Evolutionary conservation across 345 rosid genomes (phyloP).

Genomic region (Eucalyptus urophylla): DNA sequence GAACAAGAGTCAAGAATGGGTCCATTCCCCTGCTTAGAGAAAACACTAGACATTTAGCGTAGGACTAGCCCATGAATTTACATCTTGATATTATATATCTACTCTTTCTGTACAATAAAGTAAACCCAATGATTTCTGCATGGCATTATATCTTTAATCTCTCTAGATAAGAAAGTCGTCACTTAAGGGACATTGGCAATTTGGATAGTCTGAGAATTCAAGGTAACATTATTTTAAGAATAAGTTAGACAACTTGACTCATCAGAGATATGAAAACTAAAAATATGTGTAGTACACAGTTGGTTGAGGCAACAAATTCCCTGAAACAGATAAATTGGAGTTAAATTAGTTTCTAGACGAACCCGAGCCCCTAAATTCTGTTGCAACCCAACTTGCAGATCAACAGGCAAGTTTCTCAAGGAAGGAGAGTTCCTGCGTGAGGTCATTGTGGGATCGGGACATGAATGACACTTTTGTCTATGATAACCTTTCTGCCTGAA

Average conservation of each 20-base stretch:
- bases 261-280: neutral
- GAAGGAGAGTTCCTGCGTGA: neutral
- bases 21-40: neutral
- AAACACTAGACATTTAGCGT: neutral
- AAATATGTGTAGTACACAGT: neutral
- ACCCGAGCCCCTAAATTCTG: neutral
- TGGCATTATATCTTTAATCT: neutral
- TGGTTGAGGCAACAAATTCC: no score
- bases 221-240: neutral
- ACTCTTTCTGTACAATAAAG: neutral
- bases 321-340: neutral
- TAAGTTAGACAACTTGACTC: neutral
- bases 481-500: neutral
- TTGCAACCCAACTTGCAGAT: neutral
- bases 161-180: neutral
- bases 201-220: neutral
- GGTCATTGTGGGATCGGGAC: neutral
- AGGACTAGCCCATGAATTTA: neutral
- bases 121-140: neutral
- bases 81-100: neutral
- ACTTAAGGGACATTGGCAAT: neutral
- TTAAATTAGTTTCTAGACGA: neutral
- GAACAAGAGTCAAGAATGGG: neutral
- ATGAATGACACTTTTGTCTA: neutral
- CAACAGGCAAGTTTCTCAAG: neutral